These are phyloP conservation scores for Thielaviopsis ethacetica DNA, from an alignment of 2,329 filamentous ascomycete species.

Conservation along the genomic window DNA sequence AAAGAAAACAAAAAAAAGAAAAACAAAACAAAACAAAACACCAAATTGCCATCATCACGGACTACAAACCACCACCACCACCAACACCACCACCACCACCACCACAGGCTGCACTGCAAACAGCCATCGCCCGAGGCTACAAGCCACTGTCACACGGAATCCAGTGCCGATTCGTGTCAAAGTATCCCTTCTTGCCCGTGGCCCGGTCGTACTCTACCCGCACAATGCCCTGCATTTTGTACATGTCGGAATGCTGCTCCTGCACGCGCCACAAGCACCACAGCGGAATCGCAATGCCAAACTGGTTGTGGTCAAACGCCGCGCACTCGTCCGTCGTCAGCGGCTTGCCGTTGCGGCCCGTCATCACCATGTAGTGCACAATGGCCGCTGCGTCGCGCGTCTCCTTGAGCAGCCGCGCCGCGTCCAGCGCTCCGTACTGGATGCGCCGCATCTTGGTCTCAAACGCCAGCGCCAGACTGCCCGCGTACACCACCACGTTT, in stretches of 20 bases:
- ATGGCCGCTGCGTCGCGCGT: conserved; percentile 11
- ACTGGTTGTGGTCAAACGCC: conserved; percentile 6
- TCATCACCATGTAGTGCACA: conserved; percentile 2
- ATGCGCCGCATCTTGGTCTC: conserved; percentile 17
- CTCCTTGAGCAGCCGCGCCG: neutral
- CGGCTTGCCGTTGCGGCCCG: neutral
- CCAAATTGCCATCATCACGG: too few relatives aligned
- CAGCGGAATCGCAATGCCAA: conserved; percentile 1
- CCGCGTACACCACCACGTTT: conserved; percentile 16
- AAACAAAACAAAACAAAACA: neutral
- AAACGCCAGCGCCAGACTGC: conserved; percentile 15
- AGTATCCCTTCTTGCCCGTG: neutral
- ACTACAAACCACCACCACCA: too few relatives aligned
- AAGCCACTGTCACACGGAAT: neutral
- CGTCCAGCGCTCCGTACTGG: conserved; percentile 6
- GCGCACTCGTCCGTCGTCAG: conserved; percentile 1
- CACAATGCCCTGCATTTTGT: neutral
- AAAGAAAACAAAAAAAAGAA: neutral
- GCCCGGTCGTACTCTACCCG: neutral
- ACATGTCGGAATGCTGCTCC: neutral
- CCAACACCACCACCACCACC: too few relatives aligned
- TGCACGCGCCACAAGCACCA: neutral
- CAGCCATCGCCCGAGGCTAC: neutral
- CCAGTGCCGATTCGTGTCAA: neutral
- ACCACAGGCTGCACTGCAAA: too few relatives aligned